Evolutionary conservation across 768 basidiomycete species (phyloP).

Genomic region (Leccinum subtestaceum): DNA sequence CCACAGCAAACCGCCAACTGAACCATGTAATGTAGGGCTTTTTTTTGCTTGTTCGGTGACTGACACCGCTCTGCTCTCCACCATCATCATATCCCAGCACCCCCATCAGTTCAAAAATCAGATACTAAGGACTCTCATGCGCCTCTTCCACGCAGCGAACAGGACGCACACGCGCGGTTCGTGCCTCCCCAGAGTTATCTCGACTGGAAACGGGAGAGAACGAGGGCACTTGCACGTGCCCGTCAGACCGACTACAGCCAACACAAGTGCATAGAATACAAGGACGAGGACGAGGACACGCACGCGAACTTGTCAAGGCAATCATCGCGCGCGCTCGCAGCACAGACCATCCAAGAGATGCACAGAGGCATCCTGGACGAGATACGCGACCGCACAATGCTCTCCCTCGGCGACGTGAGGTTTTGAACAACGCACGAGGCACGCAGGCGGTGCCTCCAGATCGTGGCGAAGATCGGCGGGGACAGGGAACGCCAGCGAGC

Average conservation of each 20-base stretch:
- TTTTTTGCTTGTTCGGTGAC: too few species aligned
- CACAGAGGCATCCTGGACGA: constrained; percentile 58
- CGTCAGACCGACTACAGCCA: background rate
- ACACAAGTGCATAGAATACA: background rate
- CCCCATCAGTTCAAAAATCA: too few species aligned
- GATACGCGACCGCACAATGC: constrained; percentile 28
- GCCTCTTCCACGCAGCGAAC: constrained; percentile 51
- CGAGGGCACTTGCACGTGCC: constrained; percentile 5
- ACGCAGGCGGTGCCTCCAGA: constrained; percentile 22
- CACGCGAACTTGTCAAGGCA: constrained; percentile 40
- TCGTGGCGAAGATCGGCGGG: background rate
- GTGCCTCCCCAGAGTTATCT: constrained; percentile 54
- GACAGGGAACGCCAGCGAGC: background rate
- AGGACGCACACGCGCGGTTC: constrained; percentile 64
- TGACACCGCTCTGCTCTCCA: too few species aligned
- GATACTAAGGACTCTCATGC: constrained; percentile 53
- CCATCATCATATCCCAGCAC: too few species aligned
- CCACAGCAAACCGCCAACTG: too few species aligned
- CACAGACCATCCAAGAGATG: constrained; percentile 78
- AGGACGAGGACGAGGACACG: background rate
- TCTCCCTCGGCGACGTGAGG: constrained; percentile 32
- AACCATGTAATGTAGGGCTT: too few species aligned
- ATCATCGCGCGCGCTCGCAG: constrained; percentile 67
- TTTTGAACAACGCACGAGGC: constrained; percentile 87
- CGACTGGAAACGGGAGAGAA: constrained; percentile 52